Conservation (phyloP, 768 basidiomycete genomes). For the Hirschioporus abietinus region DNA sequence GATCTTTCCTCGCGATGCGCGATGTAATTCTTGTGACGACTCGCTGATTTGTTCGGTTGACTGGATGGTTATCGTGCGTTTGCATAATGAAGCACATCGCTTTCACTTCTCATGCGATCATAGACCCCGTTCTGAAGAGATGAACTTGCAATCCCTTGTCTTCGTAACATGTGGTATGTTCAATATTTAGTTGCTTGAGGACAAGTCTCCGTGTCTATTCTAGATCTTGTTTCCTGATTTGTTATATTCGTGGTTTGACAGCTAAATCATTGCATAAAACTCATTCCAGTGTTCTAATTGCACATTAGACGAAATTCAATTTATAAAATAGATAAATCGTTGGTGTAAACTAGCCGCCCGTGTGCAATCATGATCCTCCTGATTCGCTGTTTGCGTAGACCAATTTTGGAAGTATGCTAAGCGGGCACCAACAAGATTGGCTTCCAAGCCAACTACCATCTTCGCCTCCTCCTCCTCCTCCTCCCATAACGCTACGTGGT, state of each 20-base stretch:
- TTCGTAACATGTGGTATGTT: no score
- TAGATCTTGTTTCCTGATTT: background rate
- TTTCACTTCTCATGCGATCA: no score
- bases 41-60: no score
- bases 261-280: no score
- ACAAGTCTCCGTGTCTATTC: background rate
- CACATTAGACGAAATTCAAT: background rate
- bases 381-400: background rate
- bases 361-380: background rate
- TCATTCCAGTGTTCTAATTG: background rate
- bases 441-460: slow-evolving; percentile 1
- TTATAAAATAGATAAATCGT: background rate
- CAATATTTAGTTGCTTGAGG: no score
- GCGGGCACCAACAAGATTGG: background rate
- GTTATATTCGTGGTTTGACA: no score
- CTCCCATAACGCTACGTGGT: background rate
- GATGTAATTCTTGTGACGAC: no score
- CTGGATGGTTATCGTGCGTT: no score
- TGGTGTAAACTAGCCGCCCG: background rate
- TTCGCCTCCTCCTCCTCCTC: background rate
- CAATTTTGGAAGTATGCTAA: background rate
- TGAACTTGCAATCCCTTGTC: no score
- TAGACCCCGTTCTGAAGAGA: no score
- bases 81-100: no score
- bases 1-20: no score